Evolutionary conservation across 352 stramenopile genomes (phyloP).

Genomic region (Phytopythium kandeliae): DNA sequence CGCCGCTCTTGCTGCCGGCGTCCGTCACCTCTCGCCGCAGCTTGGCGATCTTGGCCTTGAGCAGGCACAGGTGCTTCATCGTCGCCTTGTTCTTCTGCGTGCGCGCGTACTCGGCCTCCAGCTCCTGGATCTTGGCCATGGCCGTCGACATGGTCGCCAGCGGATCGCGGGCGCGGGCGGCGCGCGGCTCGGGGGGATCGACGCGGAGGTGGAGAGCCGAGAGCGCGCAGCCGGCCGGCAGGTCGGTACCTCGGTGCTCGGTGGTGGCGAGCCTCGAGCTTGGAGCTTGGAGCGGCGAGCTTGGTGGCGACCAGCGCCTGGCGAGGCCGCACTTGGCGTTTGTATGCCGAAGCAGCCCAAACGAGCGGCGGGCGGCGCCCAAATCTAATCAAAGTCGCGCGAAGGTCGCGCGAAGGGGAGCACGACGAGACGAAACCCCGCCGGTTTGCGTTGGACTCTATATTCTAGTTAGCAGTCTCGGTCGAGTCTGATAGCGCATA

Average conservation of each 20-base stretch:
- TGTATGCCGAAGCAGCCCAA: slow-evolving; percentile 14
- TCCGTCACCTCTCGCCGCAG: slow-evolving; percentile 91
- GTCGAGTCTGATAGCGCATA: no score
- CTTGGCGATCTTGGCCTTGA: slow-evolving; percentile 98
- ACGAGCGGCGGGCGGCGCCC: slow-evolving; percentile 5
- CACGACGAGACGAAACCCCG: no score
- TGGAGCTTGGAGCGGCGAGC: no score
- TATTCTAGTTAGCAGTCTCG: no score
- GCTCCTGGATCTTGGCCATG: slow-evolving; percentile 74
- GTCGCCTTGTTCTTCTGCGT: slow-evolving; percentile 99
- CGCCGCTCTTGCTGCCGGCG: slow-evolving; percentile 56
- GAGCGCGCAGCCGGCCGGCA: no score
- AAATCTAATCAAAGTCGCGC: neutral
- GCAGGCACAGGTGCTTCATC: slow-evolving; percentile 97
- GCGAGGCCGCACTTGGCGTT: no score
- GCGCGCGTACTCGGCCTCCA: slow-evolving; percentile 91
- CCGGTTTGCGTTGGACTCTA: no score
- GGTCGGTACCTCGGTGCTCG: no score
- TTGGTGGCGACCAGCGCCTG: slow-evolving; percentile 4
- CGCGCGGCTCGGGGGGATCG: neutral
- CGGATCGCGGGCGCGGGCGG: no score
- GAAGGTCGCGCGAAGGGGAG: slow-evolving; percentile 3
- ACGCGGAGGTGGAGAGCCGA: neutral
- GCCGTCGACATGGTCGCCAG: slow-evolving; percentile 45
- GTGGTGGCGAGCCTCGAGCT: no score